phyloP scores from a whole-genome alignment of 2,329 filamentous ascomycete genomes.

The Penicillium paneum region DNA sequence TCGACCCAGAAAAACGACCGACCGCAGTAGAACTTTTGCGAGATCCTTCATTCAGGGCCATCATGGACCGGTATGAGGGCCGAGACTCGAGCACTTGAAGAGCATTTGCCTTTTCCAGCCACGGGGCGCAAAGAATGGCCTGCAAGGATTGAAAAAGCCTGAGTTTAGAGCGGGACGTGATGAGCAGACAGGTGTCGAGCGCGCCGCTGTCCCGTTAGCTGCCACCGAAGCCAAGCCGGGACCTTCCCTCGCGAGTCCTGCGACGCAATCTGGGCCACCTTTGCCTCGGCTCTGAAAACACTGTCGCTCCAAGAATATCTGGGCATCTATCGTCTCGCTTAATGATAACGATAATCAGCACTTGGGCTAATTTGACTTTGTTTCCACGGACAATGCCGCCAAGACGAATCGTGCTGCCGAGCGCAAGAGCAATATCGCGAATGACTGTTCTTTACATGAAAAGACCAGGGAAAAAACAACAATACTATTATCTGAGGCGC shows the following conservation, averaged over 20 bases:
- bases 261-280: conserved; percentile 24
- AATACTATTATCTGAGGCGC: background rate
- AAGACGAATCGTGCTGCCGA: conserved; percentile 29
- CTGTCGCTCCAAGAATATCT: conserved; percentile 31
- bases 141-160: too few species aligned
- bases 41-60: conserved; percentile 28
- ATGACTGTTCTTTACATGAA: too few species aligned
- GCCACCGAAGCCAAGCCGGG: conserved; percentile 34
- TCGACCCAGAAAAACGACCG: conserved; percentile 22
- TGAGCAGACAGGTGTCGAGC: conserved; percentile 24
- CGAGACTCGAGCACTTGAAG: conserved; percentile 5
- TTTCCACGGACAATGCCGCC: conserved; percentile 30
- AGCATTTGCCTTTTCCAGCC: too few species aligned
- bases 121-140: too few species aligned
- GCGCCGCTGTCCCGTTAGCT: conserved; percentile 34
- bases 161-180: too few species aligned
- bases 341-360: conserved; percentile 34
- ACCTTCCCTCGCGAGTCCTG: conserved; percentile 30
- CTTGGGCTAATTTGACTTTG: conserved; percentile 36
- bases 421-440: conserved; percentile 18
- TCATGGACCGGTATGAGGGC: conserved; percentile 29
- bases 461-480: background rate
- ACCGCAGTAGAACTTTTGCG: conserved; percentile 28
- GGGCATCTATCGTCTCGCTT: conserved; percentile 24
- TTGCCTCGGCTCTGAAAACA: conserved; percentile 33